These are phyloP conservation scores for Heritiera littoralis DNA, from an alignment of 345 rosid genomes.

Conservation along the genomic window DNA sequence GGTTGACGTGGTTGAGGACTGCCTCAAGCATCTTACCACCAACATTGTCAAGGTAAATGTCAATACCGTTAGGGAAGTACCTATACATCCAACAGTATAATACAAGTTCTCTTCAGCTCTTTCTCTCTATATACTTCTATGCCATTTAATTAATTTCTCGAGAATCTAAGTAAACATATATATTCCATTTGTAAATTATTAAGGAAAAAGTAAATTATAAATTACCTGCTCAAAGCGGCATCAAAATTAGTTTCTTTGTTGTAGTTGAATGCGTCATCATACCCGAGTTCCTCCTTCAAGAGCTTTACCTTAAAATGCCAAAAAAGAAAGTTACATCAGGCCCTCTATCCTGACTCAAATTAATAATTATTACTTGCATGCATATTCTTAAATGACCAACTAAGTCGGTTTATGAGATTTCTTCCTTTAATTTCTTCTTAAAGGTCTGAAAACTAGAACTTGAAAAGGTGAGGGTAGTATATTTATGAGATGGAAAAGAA, in stretches of 20 bases:
- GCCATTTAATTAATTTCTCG: too few species aligned
- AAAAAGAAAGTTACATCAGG: background rate
- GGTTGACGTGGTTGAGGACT: conserved; percentile 51
- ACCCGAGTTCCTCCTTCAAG: conserved; percentile 49
- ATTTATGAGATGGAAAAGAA: too few species aligned
- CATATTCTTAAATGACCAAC: background rate
- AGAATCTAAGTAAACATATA: background rate
- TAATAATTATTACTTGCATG: too few species aligned
- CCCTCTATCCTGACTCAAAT: background rate
- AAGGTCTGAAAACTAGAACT: too few species aligned
- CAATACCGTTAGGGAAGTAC: conserved; percentile 49
- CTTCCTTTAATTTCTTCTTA: too few species aligned
- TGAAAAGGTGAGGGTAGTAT: too few species aligned
- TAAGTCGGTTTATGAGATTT: too few species aligned
- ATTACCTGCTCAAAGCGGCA: conserved; percentile 48
- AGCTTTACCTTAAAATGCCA: conserved; percentile 34
- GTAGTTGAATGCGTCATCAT: conserved; percentile 57
- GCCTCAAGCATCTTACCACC: conserved; percentile 60
- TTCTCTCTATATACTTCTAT: too few species aligned
- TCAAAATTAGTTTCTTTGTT: conserved; percentile 43
- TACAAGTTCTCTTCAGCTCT: too few species aligned
- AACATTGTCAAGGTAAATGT: conserved; percentile 51
- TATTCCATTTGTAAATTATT: background rate
- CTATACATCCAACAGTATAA: background rate
- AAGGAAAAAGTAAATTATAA: background rate